Conservation (phyloP, 768 basidiomycete genomes). For the Termitomyces sp. region DNA sequence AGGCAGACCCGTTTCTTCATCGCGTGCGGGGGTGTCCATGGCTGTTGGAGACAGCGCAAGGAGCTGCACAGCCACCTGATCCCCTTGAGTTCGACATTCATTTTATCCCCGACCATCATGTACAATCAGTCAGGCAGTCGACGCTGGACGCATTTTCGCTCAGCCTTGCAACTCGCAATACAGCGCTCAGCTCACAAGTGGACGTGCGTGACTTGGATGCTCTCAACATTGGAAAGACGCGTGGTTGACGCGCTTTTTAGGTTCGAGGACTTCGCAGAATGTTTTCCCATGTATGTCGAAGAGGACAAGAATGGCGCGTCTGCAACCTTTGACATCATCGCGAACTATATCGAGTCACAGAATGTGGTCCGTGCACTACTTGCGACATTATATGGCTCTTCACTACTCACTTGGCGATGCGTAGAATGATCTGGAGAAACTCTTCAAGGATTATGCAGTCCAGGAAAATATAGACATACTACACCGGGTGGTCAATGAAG, state of each 20-base stretch:
- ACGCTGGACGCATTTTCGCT: conserved; percentile 55
- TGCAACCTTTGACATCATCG: conserved; percentile 61
- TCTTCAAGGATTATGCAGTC: conserved; percentile 68
- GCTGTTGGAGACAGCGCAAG: conserved; percentile 9
- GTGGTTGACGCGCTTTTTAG: conserved; percentile 23
- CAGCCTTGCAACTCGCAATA: conserved; percentile 52
- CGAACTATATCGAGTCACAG: conserved; percentile 67
- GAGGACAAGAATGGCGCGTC: conserved; percentile 62
- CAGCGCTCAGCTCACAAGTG: conserved; percentile 56
- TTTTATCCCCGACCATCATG: conserved; percentile 21
- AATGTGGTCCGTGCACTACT: conserved; percentile 39
- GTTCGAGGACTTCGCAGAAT: conserved; percentile 59
- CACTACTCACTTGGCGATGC: background rate
- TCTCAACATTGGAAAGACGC: background rate
- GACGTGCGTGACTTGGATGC: conserved; percentile 34
- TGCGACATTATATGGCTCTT: background rate
- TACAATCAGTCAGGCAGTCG: conserved; percentile 46
- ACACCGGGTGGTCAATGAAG: conserved; percentile 67
- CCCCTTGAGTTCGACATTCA: background rate
- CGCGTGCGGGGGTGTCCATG: conserved; percentile 27
- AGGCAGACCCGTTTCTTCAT: conserved; percentile 38
- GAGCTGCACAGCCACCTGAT: conserved; percentile 12
- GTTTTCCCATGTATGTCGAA: conserved; percentile 62
- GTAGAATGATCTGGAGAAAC: conserved; percentile 62
- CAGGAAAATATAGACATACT: conserved; percentile 69